phyloP scores from a whole-genome alignment of 2,329 filamentous ascomycete genomes.

The Akanthomyces uredinophilus region DNA sequence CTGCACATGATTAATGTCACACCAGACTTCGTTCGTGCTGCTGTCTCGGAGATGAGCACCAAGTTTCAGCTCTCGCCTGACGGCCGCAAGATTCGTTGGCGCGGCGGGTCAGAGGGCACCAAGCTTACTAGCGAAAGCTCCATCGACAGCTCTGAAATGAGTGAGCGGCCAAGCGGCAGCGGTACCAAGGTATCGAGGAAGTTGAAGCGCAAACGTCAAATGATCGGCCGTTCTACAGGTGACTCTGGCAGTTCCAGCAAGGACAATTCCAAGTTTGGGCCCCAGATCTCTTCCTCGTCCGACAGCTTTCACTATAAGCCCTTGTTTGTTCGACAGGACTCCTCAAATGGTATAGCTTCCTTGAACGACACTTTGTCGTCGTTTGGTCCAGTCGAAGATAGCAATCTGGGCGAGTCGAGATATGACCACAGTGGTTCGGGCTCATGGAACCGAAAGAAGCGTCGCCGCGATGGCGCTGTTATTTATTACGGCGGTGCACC shows the following conservation, averaged over 20 bases:
- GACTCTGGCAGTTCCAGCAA: slow-evolving; percentile 33
- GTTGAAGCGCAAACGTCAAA: slow-evolving; percentile 41
- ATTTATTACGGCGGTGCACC: slow-evolving; percentile 78
- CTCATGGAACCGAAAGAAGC: slow-evolving; percentile 45
- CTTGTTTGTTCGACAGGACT: slow-evolving; percentile 49
- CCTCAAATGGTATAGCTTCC: slow-evolving; percentile 42
- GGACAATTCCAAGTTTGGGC: slow-evolving; percentile 36
- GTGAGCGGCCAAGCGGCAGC: slow-evolving; percentile 40
- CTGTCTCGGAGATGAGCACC: slow-evolving; percentile 63
- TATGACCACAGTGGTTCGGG: slow-evolving; percentile 45
- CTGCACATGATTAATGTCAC: slow-evolving; percentile 82
- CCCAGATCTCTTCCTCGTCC: slow-evolving; percentile 34
- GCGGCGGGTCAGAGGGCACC: slow-evolving; percentile 61
- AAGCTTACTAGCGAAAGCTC: slow-evolving; percentile 60
- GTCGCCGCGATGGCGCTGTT: slow-evolving; percentile 64
- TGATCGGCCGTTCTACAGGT: slow-evolving; percentile 32
- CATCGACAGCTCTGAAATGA: slow-evolving; percentile 42
- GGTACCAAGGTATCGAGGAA: slow-evolving; percentile 41
- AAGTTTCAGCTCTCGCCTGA: slow-evolving; percentile 75
- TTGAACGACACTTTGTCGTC: slow-evolving; percentile 47
- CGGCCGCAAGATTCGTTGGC: slow-evolving; percentile 76
- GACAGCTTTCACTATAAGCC: slow-evolving; percentile 60
- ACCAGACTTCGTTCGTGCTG: slow-evolving; percentile 67
- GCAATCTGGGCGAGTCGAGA: slow-evolving; percentile 42
- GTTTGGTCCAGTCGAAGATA: slow-evolving; percentile 41